Evolutionary conservation across 1,284 basidiomycete species (phyloP).

Genomic region (Boletus holoroseus): DNA sequence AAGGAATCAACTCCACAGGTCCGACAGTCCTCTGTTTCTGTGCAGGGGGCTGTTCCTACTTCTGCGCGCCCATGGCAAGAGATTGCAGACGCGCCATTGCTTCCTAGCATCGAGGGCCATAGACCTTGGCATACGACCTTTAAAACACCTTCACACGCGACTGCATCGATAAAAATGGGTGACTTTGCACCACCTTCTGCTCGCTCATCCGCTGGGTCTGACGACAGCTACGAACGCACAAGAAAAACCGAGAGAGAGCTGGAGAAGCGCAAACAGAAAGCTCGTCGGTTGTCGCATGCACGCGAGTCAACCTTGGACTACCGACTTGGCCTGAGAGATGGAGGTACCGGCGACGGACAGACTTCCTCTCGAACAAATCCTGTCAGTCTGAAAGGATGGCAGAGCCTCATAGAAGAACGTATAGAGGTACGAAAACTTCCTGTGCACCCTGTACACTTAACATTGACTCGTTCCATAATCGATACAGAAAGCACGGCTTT

Average conservation of each 20-base stretch:
- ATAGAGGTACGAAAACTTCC: slow-evolving; percentile 55
- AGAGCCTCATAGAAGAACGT: slow-evolving; percentile 68
- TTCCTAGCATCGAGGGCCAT: slow-evolving; percentile 52
- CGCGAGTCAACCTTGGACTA: slow-evolving; percentile 76
- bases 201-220: slow-evolving; percentile 23
- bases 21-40: neutral
- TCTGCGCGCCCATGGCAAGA: slow-evolving; percentile 11
- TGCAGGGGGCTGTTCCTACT: neutral
- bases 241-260: slow-evolving; percentile 48
- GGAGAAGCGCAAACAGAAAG: slow-evolving; percentile 48
- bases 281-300: slow-evolving; percentile 57
- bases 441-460: neutral
- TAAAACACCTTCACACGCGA: slow-evolving; percentile 52
- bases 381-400: slow-evolving; percentile 68
- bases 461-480: neutral
- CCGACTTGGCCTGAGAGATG: slow-evolving; percentile 47
- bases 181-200: slow-evolving; percentile 35
- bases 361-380: slow-evolving; percentile 44
- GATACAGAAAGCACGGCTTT: slow-evolving; percentile 54
- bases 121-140: slow-evolving; percentile 68
- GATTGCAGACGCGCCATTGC: slow-evolving; percentile 40
- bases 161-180: slow-evolving; percentile 50
- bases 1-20: slow-evolving; percentile 44
- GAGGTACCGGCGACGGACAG: slow-evolving; percentile 18
- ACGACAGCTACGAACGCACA: slow-evolving; percentile 46